These are phyloP conservation scores for Pythium pyrilobum DNA, from an alignment of 352 stramenopile genomes.

Conservation along the genomic window DNA sequence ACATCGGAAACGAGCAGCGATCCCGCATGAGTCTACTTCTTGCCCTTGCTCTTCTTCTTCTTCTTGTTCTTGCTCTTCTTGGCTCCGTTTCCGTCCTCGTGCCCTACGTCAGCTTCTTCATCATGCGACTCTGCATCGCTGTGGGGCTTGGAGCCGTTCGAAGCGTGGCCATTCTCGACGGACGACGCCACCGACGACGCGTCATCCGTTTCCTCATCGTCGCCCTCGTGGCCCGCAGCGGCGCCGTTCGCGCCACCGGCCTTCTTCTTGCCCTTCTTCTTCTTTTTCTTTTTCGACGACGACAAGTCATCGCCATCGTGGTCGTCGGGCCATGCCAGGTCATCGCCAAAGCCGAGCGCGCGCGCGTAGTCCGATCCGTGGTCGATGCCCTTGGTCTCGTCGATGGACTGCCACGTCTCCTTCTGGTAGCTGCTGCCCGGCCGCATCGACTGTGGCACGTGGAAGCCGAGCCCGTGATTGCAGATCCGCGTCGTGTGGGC, in stretches of 20 bases:
- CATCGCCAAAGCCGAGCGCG: slow-evolving; percentile 77
- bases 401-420: slow-evolving; percentile 61
- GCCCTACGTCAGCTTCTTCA: slow-evolving; percentile 6
- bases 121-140: slow-evolving; percentile 11
- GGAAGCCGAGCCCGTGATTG: slow-evolving; percentile 67
- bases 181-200: slow-evolving; percentile 12
- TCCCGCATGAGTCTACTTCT: slow-evolving; percentile 19
- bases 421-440: slow-evolving; percentile 47
- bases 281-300: slow-evolving; percentile 49
- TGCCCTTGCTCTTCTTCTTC: slow-evolving; percentile 33
- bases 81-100: background rate
- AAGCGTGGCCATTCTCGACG: background rate
- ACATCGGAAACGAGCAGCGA: background rate
- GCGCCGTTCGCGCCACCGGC: slow-evolving; percentile 1
- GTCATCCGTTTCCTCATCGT: slow-evolving; percentile 11
- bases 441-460: slow-evolving; percentile 59
- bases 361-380: slow-evolving; percentile 78
- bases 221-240: background rate
- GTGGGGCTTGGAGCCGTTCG: background rate
- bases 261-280: slow-evolving; percentile 67
- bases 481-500: slow-evolving; percentile 48
- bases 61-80: slow-evolving; percentile 28
- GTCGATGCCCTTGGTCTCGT: slow-evolving; percentile 64
- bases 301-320: slow-evolving; percentile 25
- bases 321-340: slow-evolving; percentile 79